These are phyloP conservation scores for Arthrobotrys iridis DNA, from an alignment of 2,329 filamentous ascomycete species.

Conservation along the genomic window DNA sequence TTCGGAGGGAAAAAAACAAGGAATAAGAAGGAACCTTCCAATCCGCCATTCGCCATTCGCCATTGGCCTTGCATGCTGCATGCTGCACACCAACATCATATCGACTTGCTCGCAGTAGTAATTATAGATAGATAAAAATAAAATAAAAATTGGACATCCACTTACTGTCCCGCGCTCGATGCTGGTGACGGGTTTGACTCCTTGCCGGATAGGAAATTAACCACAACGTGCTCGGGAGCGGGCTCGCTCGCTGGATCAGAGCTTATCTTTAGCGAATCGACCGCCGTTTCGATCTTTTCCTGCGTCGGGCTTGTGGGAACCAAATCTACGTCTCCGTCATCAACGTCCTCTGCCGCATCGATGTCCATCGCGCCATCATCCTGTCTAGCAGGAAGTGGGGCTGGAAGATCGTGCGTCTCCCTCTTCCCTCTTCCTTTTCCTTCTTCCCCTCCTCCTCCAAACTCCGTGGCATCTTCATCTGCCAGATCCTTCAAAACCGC, in stretches of 20 bases:
- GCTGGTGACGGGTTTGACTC: conserved; percentile 48
- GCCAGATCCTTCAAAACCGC: conserved; percentile 23
- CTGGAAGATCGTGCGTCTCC: not conserved
- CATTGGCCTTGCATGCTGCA: not conserved
- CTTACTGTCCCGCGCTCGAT: conserved; percentile 37
- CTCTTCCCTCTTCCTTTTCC: not conserved
- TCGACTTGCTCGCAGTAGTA: too few species aligned
- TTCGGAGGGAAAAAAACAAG: not conserved
- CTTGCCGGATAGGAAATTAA: conserved; percentile 48
- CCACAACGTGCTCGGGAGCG: conserved; percentile 36
- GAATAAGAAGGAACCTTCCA: not conserved
- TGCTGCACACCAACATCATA: not conserved
- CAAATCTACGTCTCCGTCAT: conserved; percentile 37
- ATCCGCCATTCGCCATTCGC: not conserved
- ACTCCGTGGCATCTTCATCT: not conserved
- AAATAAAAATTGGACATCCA: too few species aligned
- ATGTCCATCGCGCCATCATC: conserved; percentile 50
- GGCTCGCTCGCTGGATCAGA: not conserved
- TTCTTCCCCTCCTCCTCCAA: not conserved
- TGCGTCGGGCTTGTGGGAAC: conserved; percentile 30
- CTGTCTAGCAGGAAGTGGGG: not conserved
- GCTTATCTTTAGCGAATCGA: not conserved
- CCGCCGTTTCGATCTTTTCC: not conserved
- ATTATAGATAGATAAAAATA: not conserved
- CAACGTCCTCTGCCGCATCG: conserved; percentile 24